phyloP scores from a whole-genome alignment of 768 basidiomycete species.

The Asterophora parasitica region DNA sequence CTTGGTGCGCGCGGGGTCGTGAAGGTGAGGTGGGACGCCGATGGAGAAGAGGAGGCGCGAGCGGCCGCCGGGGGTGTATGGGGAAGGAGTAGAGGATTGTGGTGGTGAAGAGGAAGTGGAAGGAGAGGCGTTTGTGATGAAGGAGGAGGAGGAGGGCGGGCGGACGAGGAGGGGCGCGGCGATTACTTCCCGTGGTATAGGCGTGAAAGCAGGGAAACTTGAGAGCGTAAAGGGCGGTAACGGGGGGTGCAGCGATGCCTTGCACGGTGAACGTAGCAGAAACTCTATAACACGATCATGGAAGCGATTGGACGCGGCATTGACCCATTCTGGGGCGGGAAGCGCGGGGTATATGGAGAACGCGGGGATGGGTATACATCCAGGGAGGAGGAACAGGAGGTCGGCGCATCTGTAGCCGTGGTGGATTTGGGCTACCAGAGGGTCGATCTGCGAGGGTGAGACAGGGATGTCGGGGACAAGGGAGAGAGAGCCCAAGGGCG shows the following conservation, averaged over 20 bases:
- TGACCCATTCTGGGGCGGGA: constrained; percentile 63
- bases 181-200: constrained; percentile 33
- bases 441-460: constrained; percentile 40
- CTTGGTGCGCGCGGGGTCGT: constrained; percentile 44
- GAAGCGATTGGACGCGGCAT: constrained; percentile 42
- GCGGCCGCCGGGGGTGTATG: constrained; percentile 51
- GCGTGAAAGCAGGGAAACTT: no score
- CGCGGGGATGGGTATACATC: constrained; percentile 72
- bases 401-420: constrained; percentile 69
- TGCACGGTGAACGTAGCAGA: constrained; percentile 29
- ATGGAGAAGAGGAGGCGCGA: constrained; percentile 47
- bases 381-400: constrained; percentile 65
- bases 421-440: constrained; percentile 61
- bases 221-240: constrained; percentile 18
- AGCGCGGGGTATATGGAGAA: constrained; percentile 50
- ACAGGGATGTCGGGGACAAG: constrained; percentile 52
- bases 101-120: no score
- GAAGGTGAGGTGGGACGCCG: constrained; percentile 50
- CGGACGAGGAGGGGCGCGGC: constrained; percentile 70
- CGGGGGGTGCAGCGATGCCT: constrained; percentile 37
- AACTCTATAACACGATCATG: constrained; percentile 37
- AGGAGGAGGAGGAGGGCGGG: constrained; percentile 34
- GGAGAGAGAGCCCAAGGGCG: constrained; percentile 11
- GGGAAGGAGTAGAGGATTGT: no score
- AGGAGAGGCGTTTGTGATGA: no score